Evolutionary conservation across 1,139 yeast species (phyloP).

Genomic region (Kodamaea plutei): DNA sequence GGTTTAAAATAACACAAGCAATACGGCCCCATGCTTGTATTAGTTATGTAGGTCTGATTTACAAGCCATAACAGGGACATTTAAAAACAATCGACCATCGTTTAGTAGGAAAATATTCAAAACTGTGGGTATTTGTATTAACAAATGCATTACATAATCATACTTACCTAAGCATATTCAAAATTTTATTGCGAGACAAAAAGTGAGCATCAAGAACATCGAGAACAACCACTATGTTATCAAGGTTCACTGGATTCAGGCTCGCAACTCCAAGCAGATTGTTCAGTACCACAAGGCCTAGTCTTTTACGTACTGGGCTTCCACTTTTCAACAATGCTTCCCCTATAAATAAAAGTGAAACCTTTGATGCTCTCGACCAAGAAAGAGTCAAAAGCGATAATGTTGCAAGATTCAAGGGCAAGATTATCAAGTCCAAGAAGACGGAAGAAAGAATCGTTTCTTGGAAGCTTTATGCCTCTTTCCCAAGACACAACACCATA

Average conservation of each 20-base stretch:
- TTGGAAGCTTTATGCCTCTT: constrained; percentile 72
- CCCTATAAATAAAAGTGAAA: neutral
- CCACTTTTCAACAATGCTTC: neutral
- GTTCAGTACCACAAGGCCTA: neutral
- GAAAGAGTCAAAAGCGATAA: neutral
- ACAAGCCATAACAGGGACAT: no score
- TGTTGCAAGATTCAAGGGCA: constrained; percentile 1
- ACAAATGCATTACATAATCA: no score
- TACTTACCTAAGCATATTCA: no score
- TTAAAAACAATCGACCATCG: no score
- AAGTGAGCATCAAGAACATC: no score
- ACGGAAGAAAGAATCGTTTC: constrained; percentile 36
- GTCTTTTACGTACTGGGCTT: neutral
- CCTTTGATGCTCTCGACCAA: neutral
- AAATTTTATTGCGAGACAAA: no score
- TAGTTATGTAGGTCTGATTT: no score
- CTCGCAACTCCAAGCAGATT: neutral
- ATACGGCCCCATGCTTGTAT: no score
- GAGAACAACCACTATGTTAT: no score
- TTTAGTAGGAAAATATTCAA: no score
- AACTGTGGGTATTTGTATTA: no score
- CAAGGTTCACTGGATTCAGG: neutral
- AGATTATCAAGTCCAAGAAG: constrained; percentile 13
- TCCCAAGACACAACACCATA: constrained; percentile 79
- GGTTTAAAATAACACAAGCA: no score